Evolutionary conservation across 441 rosid species (phyloP).

Genomic region (Pelargonium myrrhifolium): DNA sequence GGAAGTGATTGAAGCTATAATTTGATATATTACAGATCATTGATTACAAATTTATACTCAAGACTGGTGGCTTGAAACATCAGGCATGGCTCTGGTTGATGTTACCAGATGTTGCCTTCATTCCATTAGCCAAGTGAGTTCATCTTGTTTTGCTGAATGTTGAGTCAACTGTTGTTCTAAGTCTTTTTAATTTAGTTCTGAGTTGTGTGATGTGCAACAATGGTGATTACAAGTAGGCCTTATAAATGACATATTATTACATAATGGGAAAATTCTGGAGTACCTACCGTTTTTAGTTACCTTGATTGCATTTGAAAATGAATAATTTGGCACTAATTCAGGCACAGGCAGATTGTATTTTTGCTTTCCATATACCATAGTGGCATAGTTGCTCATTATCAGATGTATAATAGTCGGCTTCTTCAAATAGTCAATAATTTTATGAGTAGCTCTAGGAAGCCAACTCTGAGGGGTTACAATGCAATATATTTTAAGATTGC

Average conservation of each 20-base stretch:
- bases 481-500: too few species aligned
- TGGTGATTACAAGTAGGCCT: conserved; percentile 1
- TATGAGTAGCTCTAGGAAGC: background rate
- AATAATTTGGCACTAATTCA: too few species aligned
- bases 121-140: conserved; percentile 66
- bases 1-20: too few species aligned
- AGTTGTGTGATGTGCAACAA: conserved; percentile 10
- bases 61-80: conserved; percentile 10
- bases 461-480: too few species aligned
- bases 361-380: background rate
- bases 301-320: too few species aligned
- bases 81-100: conserved; percentile 57
- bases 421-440: background rate
- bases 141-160: background rate
- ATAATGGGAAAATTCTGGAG: background rate
- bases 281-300: background rate
- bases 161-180: background rate
- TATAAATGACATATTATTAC: background rate
- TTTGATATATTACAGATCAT: too few species aligned
- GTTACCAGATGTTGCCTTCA: conserved; percentile 68
- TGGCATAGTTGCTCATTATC: background rate
- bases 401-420: background rate
- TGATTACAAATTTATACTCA: background rate
- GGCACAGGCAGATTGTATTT: too few species aligned
- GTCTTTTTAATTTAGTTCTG: background rate